Base-by-base conservation (phyloP, 495 filamentous ascomycete genomes). In the Cenococcum geophilum region DNA sequence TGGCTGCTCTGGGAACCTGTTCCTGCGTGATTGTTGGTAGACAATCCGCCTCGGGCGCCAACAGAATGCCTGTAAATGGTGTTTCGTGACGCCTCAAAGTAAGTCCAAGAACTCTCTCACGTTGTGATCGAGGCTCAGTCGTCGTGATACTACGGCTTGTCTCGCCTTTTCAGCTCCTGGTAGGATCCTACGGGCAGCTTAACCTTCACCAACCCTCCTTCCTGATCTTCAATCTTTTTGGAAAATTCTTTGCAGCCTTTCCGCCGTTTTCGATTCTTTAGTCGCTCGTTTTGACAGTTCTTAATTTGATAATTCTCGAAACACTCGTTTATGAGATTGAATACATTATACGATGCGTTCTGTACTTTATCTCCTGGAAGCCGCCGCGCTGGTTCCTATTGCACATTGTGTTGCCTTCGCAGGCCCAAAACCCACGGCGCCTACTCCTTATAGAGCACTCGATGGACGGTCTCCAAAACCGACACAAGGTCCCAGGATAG, bases 331-430 rank as follows among this genome's bases (percentile, higher is more conserved):
- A 16, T 8, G 8, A 52, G 11, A 23, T 53, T 18, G 25, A 21
- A 48, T 9, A 25, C 20, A 50, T 22, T 43, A 43, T 55, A 32
- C 18, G 11, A 68, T 68, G 65, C 47, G 10, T 27, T 58, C 58
- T 43, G 14, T 32, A n/a, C 11, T n/a, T 5, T 12, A 32, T 23
- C 45, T 64, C 20, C 22, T 68, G 25, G 32, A 53, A 53, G 57
- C 40, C 1, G 16, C 61, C 34, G 65, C 57, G 37, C 20, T 59
- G 16, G 53, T 64, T 40, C 61, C 61, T 4, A 35, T 42, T 5
- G 58, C 34, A 16, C 45, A 61, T 11, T 53, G 57, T 32, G 47
- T 68, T 10, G 61, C 65, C 3, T 68, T 68, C 37, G 65, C 58
- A 10, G 65, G 65, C 5, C 65, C 65, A 12, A 61, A 54, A 32